Evolutionary conservation across 257 asterid species (phyloP).

Genomic region (Ligustrum vulgare): DNA sequence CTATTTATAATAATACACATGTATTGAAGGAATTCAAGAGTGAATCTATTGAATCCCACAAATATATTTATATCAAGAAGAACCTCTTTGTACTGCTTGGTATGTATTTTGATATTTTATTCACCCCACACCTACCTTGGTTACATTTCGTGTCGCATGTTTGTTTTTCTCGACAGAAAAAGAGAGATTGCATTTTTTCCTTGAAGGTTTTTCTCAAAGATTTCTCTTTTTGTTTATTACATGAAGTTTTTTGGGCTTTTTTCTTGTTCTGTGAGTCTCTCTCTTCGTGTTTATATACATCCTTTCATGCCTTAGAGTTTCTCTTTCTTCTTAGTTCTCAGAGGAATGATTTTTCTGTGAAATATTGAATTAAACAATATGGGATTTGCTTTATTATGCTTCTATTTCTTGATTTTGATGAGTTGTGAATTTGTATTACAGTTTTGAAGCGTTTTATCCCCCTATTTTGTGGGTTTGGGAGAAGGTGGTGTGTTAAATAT

Average conservation of each 20-base stretch:
- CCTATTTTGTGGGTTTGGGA: background rate
- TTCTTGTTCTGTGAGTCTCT: background rate
- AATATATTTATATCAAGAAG: background rate
- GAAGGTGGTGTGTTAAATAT: background rate
- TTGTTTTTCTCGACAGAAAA: too few relatives aligned
- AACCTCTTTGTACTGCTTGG: conserved; percentile 14
- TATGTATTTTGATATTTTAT: conserved; percentile 15
- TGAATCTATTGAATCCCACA: conserved; percentile 10
- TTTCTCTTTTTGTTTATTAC: background rate
- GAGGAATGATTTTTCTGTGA: too few relatives aligned
- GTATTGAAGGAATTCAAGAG: background rate
- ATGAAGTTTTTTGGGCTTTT: conserved; percentile 1
- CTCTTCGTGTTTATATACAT: background rate
- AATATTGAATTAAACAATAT: background rate
- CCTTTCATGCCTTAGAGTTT: background rate
- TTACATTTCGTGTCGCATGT: too few relatives aligned
- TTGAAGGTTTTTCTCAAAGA: background rate
- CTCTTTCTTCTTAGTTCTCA: too few relatives aligned
- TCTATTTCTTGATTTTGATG: background rate
- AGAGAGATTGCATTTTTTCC: background rate
- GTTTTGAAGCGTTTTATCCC: background rate
- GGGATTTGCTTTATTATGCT: background rate
- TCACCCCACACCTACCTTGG: too few relatives aligned
- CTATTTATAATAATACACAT: background rate
- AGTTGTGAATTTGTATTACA: background rate